Evolutionary conservation across 2,329 filamentous ascomycete genomes (phyloP), one percentile per base, ranked within the genome.

Genomic region (Cordyceps tenuipes): DNA sequence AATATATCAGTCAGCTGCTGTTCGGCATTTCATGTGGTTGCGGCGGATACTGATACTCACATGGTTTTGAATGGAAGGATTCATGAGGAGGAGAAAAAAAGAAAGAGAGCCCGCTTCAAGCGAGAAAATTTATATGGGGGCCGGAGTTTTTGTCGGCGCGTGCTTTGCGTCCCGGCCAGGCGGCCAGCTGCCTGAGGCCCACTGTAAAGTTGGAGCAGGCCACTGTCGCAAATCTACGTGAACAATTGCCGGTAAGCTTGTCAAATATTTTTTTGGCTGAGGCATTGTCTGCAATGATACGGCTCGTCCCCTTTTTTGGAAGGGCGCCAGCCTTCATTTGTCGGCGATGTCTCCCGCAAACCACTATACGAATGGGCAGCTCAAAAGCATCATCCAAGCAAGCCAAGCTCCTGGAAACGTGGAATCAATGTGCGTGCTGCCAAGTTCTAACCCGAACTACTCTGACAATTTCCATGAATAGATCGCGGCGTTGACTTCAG

Each of bases 11-110:
- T 77, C 70, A 78, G 72, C 60, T 17, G 13, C 4, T n/a, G 15
- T 60, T 55, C 58, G 60, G 59, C 59, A 44, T 61, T 66, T 63
- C 64, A 64, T 65, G 52, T 9, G 36, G 47, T 29, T 13, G 61
- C 62, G 48, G 41, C 57, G 51, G 10, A 54, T 59, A 85, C 91
- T 84, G 10, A 54, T 59, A 85, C 91, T 84, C 81, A 97, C 92
- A 80, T 90, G 84, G 87, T 86, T 88, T 95, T 96, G 95, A 97
- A 92, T 90, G 91, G 92, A 97, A 96, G 91, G 92, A 91, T 93
- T 93, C 83, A 86, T 88, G 82, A 86, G 80, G 70, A 71, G 77
- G 76, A 79, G 81, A 81, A 75, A 72, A 75, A 75, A 68, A 71
- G 66, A 73, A 73, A 72, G 68, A 67, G 63, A 67, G 65, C 63